Evolutionary conservation across 164 flowering plant genomes (phyloP), one percentile per base, ranked within the genome.

Genomic region (Vitis vinifera): DNA sequence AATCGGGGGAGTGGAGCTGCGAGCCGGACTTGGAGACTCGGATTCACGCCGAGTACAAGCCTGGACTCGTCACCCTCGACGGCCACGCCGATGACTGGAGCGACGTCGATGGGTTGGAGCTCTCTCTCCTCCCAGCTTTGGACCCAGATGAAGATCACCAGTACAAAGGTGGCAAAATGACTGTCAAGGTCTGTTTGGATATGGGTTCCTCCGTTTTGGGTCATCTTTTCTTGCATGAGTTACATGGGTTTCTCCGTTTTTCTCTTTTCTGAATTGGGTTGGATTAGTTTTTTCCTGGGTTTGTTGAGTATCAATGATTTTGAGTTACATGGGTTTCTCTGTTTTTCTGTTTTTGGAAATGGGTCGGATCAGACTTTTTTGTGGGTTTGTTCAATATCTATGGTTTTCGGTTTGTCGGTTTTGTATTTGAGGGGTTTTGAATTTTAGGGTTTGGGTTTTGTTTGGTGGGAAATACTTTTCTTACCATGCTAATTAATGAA

Each of bases 81-180:
- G 99, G 99, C 10, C 91, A 75, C 75, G 80, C 86, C 3, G 92
- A 91, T 30, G 99, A 94, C 53, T 94, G 97, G 99, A 73, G 63
- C 11, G 86, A 82, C 72, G 75, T 92, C 71, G 89, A 88, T 71
- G 99, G 94, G 59, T 85, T 73, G 66, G 91, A 92, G 56, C 91
- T 91, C 75, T 66, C 95, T 70, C 87, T 94, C 49, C 88, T 87
- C 14, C 99, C 99, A 51, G 99, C 99, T 61, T 84, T 92, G 37
- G 97, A 94, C 80, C 99, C 99, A 30, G 88, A 92, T 76, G 82
- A 71, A 14, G 99, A 92, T 10, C 76, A 92, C 66, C 87, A 79
- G 50, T 92, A 91, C 60, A 74, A 72, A 68, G 93, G 81, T 55
- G 97, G 99, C 19, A 86, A 89, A 67, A 85, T 91, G 91, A 88